Conservation (phyloP, 2,329 filamentous ascomycete species). For the Sporothrix luriei region DNA sequence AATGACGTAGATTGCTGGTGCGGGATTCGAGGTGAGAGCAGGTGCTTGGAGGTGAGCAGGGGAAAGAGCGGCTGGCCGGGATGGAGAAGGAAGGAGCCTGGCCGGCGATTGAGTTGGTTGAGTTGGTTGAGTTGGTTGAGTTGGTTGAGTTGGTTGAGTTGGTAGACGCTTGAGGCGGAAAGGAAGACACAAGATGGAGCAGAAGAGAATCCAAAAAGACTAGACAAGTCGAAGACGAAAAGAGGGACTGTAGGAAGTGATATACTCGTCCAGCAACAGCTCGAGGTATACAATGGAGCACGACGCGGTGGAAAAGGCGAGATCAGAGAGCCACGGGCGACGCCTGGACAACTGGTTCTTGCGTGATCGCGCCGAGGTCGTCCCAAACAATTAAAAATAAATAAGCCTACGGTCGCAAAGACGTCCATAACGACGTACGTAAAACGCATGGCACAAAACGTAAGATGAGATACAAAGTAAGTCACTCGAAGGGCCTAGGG, state of each 20-base stretch:
- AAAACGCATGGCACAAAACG: constrained; percentile 16
- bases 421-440: constrained; percentile 26
- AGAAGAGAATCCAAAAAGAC: not conserved
- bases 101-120: not conserved
- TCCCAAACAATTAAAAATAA: not conserved
- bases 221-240: not conserved
- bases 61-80: constrained; percentile 14
- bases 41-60: not conserved
- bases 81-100: not conserved
- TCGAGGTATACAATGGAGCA: not conserved
- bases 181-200: not conserved
- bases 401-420: not conserved
- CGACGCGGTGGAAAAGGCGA: constrained; percentile 25
- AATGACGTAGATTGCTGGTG: constrained; percentile 23
- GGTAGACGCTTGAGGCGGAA: not conserved
- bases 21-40: not conserved
- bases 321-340: constrained; percentile 19
- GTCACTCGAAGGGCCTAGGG: not conserved
- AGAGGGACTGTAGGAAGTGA: constrained; percentile 16
- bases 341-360: constrained; percentile 31
- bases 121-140: not conserved
- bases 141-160: not conserved
- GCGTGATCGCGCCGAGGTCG: constrained; percentile 29
- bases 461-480: constrained; percentile 6
- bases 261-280: not conserved